Evolutionary conservation across 148 eudicot genomes (phyloP), one percentile per base, ranked within the genome.

Genomic region (Silene latifolia): DNA sequence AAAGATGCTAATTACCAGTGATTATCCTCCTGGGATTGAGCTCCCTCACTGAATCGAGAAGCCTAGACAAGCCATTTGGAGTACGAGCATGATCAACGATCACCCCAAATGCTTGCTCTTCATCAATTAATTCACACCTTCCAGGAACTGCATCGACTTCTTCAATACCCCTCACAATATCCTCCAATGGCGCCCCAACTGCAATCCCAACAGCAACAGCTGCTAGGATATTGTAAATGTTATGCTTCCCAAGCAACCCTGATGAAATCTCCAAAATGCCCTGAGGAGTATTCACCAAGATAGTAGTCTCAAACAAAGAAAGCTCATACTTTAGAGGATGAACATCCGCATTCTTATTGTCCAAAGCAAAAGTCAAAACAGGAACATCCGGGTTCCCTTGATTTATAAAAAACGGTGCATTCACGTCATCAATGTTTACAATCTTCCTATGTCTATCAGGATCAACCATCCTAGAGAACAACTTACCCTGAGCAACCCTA

Each of bases 81-180:
- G 92, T 92, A 63, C 78, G 77, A 19, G 99, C 99, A 89, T 92
- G 83, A 76, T 96, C 96, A 59, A 96, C 99, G 72, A 96, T 82
- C 71, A 96, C 99, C 76, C 99, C 99, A 81, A 86, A 96, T 63
- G 99, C 92, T 79, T 96, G 99, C 82, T 92, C 99, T 82, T 96
- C 98, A 74, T 96, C 99, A 71, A 96, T 90, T 82, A 96, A 86
- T 83, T 96, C 99, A 83, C 97, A 96, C 76, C 98, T 85, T 47
- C 99, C 99, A 35, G 99, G 99, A 75, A 96, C 97, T 0, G 92
- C 90, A 78, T 96, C 99, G 70, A 96, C 94, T 82, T 96, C 99
- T 85, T 96, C 99, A 75, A 96, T 83, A 73, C 99, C 99, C 85
- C 94, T 90, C 54, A 96, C 99, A 74, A 96, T 96, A 69, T 96